Percentiles rank a stretch among this genome's conserved stretches.
phyloP scores from a whole-genome alignment of 2,329 filamentous ascomycete genomes.

The Colletotrichum phormii region DNA sequence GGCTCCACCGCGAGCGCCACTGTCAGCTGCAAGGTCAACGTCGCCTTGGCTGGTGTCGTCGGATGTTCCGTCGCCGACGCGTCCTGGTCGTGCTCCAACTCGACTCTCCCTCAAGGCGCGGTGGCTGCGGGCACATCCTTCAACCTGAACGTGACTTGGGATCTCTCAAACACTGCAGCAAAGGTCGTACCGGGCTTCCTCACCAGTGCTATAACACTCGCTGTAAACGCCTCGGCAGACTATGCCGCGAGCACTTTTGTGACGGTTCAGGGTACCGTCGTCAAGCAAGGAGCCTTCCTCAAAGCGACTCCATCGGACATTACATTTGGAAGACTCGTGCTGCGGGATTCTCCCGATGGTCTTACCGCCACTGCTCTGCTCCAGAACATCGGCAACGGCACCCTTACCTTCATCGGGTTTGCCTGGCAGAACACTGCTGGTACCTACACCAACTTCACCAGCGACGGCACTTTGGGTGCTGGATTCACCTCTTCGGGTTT shows the following conservation, averaged over 20 bases:
- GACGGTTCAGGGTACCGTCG: constrained; percentile 50
- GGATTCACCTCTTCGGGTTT: constrained; percentile 46
- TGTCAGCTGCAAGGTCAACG: constrained; percentile 52
- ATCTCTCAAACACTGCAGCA: constrained; percentile 45
- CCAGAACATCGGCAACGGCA: constrained; percentile 50
- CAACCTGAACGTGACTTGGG: constrained; percentile 54
- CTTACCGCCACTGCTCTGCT: constrained; percentile 45
- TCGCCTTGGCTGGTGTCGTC: constrained; percentile 49
- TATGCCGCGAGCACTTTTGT: constrained; percentile 52
- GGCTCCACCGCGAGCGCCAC: constrained; percentile 44
- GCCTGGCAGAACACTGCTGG: constrained; percentile 46
- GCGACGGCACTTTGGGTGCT: constrained; percentile 43
- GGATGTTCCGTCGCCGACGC: constrained; percentile 50
- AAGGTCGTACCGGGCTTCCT: constrained; percentile 49
- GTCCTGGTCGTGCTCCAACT: constrained; percentile 50
- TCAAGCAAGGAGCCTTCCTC: constrained; percentile 50
- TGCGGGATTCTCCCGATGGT: constrained; percentile 42
- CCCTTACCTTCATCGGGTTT: constrained; percentile 49
- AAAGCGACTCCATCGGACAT: constrained; percentile 49
- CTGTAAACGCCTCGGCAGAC: constrained; percentile 49
- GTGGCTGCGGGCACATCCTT: constrained; percentile 50
- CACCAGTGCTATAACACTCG: constrained; percentile 50
- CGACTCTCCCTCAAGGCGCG: constrained; percentile 50
- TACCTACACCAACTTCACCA: constrained; percentile 47
- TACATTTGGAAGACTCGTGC: constrained; percentile 53